Conservation (phyloP, 345 rosid genomes). For the Boechera stricta region DNA sequence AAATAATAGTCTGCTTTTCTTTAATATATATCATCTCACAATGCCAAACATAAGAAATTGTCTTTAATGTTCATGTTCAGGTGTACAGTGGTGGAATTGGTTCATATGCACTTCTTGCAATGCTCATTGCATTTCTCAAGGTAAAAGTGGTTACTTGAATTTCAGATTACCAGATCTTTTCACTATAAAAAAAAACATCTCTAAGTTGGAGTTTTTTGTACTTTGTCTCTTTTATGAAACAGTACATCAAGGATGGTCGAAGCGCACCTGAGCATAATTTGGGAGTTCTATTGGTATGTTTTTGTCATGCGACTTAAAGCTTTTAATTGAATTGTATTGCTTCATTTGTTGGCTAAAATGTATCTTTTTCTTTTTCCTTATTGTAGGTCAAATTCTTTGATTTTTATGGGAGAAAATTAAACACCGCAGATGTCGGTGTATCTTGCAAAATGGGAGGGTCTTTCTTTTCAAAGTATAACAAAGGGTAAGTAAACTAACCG, state of each 20-base stretch:
- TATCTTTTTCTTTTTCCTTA: constrained; percentile 37
- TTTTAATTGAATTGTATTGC: constrained; percentile 1
- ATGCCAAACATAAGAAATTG: constrained; percentile 20
- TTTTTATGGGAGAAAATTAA: constrained; percentile 82
- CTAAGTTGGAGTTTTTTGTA: not conserved
- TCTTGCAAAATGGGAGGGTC: constrained; percentile 72
- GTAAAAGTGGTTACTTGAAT: constrained; percentile 45
- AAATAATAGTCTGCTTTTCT: constrained; percentile 1
- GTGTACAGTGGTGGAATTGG: constrained; percentile 94
- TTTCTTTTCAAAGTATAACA: constrained; percentile 73
- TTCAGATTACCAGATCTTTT: not conserved
- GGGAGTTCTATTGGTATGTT: constrained; percentile 84
- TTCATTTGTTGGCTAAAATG: constrained; percentile 25
- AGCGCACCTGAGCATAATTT: constrained; percentile 72
- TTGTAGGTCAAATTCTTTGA: constrained; percentile 86
- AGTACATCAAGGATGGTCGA: constrained; percentile 61
- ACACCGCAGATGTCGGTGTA: constrained; percentile 80
- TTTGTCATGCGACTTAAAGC: constrained; percentile 9
- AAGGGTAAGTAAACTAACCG: constrained; percentile 60
- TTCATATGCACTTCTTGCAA: constrained; percentile 89
- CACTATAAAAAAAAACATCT: not conserved
- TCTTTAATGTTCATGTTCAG: constrained; percentile 50
- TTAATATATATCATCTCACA: constrained; percentile 3
- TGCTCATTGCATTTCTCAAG: constrained; percentile 86
- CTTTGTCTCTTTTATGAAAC: constrained; percentile 43